Conservation (phyloP, 2,329 filamentous ascomycete species). For the Chalaropsis ovoidea region DNA sequence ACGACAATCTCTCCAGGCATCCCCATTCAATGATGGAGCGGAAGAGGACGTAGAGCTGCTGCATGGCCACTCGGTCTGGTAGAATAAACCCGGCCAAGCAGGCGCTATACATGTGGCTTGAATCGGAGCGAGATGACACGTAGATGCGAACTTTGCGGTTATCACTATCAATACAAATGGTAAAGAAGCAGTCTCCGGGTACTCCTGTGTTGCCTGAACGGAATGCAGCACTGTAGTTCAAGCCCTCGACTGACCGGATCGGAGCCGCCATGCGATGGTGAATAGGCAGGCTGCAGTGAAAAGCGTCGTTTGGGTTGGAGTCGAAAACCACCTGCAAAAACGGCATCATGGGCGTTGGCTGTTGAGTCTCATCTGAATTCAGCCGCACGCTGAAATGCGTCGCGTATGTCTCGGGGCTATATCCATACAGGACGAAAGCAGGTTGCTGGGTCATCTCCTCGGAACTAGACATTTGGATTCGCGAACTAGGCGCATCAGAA, state of each 20-base stretch:
- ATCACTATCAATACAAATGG: constrained; percentile 14
- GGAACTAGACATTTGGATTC: not conserved
- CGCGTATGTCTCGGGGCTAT: not conserved
- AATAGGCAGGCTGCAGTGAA: not conserved
- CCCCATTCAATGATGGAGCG: constrained; percentile 20
- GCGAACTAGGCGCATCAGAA: constrained; percentile 1
- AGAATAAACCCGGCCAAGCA: constrained; percentile 7
- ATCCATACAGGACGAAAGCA: constrained; percentile 9
- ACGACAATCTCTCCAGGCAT: constrained; percentile 4
- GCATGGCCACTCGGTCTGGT: constrained; percentile 5
- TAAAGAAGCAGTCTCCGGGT: constrained; percentile 19
- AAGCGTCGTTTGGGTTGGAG: constrained; percentile 15
- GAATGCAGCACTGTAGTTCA: not conserved
- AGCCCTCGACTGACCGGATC: constrained; percentile 2
- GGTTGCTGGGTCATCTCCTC: constrained; percentile 1
- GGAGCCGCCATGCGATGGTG: not conserved
- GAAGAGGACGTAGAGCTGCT: constrained; percentile 13
- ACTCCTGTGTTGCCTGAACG: not conserved
- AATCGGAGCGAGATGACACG: constrained; percentile 1
- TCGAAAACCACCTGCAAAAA: constrained; percentile 18
- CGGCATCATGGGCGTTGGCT: constrained; percentile 5
- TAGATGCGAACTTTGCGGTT: constrained; percentile 13
- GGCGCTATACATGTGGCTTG: not conserved
- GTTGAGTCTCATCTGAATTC: not conserved
- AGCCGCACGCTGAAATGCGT: not conserved